Evolutionary conservation across 495 filamentous ascomycete genomes (phyloP), one percentile per base, ranked within the genome.

Genomic region (Thozetella sp.): DNA sequence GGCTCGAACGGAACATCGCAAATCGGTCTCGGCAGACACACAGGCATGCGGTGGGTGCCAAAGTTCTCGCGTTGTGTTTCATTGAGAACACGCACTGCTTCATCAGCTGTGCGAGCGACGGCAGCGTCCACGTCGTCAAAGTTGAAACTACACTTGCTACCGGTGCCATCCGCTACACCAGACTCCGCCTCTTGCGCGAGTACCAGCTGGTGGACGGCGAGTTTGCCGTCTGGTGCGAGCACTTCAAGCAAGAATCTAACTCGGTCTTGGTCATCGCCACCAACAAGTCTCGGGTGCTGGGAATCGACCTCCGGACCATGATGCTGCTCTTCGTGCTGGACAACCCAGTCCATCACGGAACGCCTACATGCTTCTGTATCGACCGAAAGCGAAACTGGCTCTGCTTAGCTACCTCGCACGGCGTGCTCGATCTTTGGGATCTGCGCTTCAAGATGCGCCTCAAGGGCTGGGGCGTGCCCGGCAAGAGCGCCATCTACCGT

Each of bases 61-160:
- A 86, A 57, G 90, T 97, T 9, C 89, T 90, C 23, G 86, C 92
- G 6, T 66, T 97, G 22, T 90, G 89, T 53, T 98, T 98, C 70
- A 84, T 99, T 27, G 93, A 97, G 66, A 92, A 96, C 60, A 97
- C 96, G 0, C 91, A 97, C 72, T 92, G 88, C 20, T 97, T 98
- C 67, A 80, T 96, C 61, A 96, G 91, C 63, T 93, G 88, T 50
- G 93, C 90, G 4, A 92, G 84, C 22, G 95, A 99, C 72, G 96
- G 96, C 6, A 94, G 88, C 62, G 87, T 99, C 15, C 88, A 97
- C 71, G 88, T 96, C 3, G 89, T 97, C 57, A 90, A 90, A 64
- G 88, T 97, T 22, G 92, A 97, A 58, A 91, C 90, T 55, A 77
- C 84, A 15, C 78, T 85, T 20, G 75, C 79, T 43, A 81, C 77